These are phyloP conservation scores for Mycena maculata DNA, from an alignment of 768 basidiomycete genomes.

Conservation along the genomic window DNA sequence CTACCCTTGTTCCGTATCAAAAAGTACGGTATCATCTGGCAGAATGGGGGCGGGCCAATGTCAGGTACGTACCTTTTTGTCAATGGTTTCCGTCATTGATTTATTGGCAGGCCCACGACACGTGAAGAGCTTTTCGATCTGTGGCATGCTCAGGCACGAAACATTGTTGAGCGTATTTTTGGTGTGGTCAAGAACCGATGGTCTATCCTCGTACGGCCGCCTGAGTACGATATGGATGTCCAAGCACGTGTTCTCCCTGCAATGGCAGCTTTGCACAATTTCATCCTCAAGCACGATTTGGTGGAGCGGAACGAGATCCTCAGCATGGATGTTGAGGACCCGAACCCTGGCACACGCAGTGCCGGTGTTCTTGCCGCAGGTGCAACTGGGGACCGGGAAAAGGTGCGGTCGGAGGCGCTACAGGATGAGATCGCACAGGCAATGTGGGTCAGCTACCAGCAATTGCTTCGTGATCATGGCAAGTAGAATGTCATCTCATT, in stretches of 20 bases:
- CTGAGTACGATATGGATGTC: background rate
- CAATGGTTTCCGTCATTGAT: too few relatives aligned
- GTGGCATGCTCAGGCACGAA: background rate
- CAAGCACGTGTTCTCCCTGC: background rate
- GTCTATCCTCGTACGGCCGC: background rate
- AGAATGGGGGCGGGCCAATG: too few relatives aligned
- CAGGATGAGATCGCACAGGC: slow-evolving; percentile 42
- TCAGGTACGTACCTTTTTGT: too few relatives aligned
- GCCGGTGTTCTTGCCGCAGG: background rate
- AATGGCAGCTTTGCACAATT: slow-evolving; percentile 41
- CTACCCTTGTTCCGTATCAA: too few relatives aligned
- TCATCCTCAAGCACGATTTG: slow-evolving; percentile 44
- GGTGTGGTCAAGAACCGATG: background rate
- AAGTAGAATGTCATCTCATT: background rate
- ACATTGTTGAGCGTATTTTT: background rate
- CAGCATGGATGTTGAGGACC: slow-evolving; percentile 30
- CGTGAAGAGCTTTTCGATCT: background rate
- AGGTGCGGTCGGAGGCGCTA: slow-evolving; percentile 20
- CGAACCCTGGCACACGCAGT: background rate
- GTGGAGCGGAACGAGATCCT: slow-evolving; percentile 38
- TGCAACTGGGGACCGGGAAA: background rate
- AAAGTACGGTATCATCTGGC: too few relatives aligned
- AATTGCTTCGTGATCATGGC: background rate
- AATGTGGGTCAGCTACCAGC: slow-evolving; percentile 45
- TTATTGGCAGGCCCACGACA: too few relatives aligned